Conservation (phyloP, 2,329 filamentous ascomycete genomes). For the Colletotrichum coccodes region DNA sequence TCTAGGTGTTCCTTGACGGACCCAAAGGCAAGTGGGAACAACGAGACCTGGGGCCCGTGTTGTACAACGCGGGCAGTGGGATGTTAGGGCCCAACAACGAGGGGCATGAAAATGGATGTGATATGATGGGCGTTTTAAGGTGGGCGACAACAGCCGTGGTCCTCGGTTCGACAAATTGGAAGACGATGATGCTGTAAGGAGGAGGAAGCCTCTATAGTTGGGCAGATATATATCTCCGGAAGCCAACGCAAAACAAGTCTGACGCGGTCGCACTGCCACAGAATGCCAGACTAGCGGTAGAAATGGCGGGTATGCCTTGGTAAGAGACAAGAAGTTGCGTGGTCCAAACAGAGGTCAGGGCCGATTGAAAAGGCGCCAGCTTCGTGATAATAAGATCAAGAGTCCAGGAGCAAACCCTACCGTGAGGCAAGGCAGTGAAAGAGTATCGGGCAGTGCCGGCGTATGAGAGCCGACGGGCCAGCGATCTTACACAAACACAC, state of each 20-base stretch:
- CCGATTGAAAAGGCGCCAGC: neutral
- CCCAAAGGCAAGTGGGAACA: neutral
- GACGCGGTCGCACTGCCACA: slow-evolving; percentile 12
- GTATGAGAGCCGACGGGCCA: neutral
- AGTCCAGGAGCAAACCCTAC: neutral
- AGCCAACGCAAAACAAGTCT: slow-evolving; percentile 18
- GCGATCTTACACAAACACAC: slow-evolving; percentile 25
- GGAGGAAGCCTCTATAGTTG: slow-evolving; percentile 12
- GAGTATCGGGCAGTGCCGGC: neutral
- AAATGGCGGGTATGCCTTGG: neutral
- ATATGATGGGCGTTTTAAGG: slow-evolving; percentile 25
- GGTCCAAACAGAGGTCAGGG: neutral
- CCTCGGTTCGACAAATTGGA: neutral
- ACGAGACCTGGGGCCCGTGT: neutral
- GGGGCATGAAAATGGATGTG: slow-evolving; percentile 12
- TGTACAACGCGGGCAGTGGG: neutral
- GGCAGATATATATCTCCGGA: slow-evolving; percentile 1
- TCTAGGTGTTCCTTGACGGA: neutral
- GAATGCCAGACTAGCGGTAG: neutral
- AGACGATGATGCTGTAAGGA: slow-evolving; percentile 1
- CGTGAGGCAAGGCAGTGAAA: neutral
- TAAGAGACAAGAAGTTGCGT: neutral
- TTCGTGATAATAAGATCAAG: neutral
- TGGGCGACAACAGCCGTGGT: neutral
- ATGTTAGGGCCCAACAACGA: neutral